Evolutionary conservation across 139 green algal species (phyloP), one percentile per base, ranked within the genome.

Genomic region (Pleodorina starrii): DNA sequence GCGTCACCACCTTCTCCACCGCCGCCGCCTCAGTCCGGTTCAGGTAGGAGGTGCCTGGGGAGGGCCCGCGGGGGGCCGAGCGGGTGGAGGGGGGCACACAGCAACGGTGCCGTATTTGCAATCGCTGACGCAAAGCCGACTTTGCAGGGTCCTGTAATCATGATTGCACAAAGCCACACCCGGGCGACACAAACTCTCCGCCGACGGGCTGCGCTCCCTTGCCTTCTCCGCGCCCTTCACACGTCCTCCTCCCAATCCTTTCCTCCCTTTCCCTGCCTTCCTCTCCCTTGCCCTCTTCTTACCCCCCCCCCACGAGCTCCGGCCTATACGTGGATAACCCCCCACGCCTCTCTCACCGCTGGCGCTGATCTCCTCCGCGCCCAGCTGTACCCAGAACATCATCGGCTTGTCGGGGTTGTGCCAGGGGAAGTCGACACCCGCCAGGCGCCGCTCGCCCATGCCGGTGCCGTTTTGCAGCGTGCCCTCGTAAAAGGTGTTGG

Each of bases 401-500:
- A 99, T 97, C 35, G 98, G 98, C 90, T 94, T 95, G 80, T 96
- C 94, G 21, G 95, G 88, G 32, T 92, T 90, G 66, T 93, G 94
- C 94, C 94, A 95, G 29, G 92, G 94, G 75, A 95, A 95, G 69
- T 92, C 91, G 50, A 93, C 85, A 0, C 90, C 90, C 21, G 38
- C 44, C 60, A 91, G 81, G 6, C 78, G 63, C 12, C 92, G 74
- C 72, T 95, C 90, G 9, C 86, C 91, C 75, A 92, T 90, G 38
- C 92, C 92, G 5, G 94, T 93, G 54, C 95, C 95, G 69, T 96
- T 98, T 93, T 98, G 97, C 73, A 99, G 97, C 23, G 95, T 97
- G 72, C 98, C 98, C 94, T 99, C 98, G 83, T 99, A 99, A 88
- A 99, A 99, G 5, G 90, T 97, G 94, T 99, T 98, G 82, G 93